Evolutionary conservation across 2,329 filamentous ascomycete genomes (phyloP), one percentile per base, ranked within the genome.

Genomic region (Xylaria sp.): DNA sequence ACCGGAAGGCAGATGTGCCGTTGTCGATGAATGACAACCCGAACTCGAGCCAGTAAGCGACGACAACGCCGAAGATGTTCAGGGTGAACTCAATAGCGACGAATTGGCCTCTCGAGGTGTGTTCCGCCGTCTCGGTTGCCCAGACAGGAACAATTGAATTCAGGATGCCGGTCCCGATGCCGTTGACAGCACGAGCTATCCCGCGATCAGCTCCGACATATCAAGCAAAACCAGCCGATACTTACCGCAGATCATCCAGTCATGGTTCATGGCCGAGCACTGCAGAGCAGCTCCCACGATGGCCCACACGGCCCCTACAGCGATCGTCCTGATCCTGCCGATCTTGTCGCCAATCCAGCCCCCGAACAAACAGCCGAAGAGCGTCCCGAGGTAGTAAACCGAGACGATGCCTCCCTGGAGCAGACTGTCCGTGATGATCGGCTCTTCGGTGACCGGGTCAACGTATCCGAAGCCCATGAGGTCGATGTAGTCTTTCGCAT

Each of bases 11-110:
- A 0, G 83, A 85, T 1, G 72, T 74, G 9, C 83, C 83, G 29
- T 78, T 76, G 52, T 86, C 79, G 59, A 85, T 80, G 64, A 83
- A 88, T 0, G 82, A 84, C 8, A 84, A 74, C 2, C 83, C 85
- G 58, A 81, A 85, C 61, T 79, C 76, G 6, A 79, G 68, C 84
- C 84, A 87, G 60, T 89, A 89, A 2, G 80, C 72, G 34, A 86
- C 75, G 18, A 86, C 82, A 0, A 89, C 85, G 63, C 87, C 87
- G 44, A 89, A 84, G 56, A 90, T 89, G 65, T 90, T 91, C 7
- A 90, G 70, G 0, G 86, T 90, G 58, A 91, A 90, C 63, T 90
- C 87, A 49, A 89, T 85, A 8, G 86, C 84, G 52, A 90, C 83
- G 58, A 89, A 88, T 44, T 85, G 79, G 5, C 88, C 88, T 39